Evolutionary conservation across 2,329 filamentous ascomycete species (phyloP).

Genomic region (Trichoderma atroviride): DNA sequence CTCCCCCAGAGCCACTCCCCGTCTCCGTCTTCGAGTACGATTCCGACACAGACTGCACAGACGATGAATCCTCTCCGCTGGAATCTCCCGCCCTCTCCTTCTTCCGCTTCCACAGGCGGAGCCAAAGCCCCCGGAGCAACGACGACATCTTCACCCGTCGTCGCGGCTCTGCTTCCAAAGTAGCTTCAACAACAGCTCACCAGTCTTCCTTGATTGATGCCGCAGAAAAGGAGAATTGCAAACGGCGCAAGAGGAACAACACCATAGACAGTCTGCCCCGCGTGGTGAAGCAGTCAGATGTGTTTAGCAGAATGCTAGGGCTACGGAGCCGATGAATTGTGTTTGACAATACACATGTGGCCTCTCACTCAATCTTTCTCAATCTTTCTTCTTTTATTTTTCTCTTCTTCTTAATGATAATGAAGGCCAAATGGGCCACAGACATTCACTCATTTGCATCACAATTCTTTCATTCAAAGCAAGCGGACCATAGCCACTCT

Average conservation of each 20-base stretch:
- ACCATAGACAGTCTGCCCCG: not conserved
- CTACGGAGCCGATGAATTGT: conserved; percentile 33
- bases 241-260: conserved; percentile 22
- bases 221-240: conserved; percentile 7
- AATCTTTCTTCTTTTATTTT: not conserved
- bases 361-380: not conserved
- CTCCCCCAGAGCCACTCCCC: conserved; percentile 32
- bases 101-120: conserved; percentile 48
- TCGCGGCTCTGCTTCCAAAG: conserved; percentile 16
- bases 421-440: not conserved
- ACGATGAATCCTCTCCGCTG: conserved; percentile 30
- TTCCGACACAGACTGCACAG: conserved; percentile 46
- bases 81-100: conserved; percentile 40
- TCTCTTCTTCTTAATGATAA: not conserved
- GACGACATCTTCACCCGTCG: conserved; percentile 23
- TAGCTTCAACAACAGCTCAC: not conserved
- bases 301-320: conserved; percentile 45
- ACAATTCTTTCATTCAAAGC: not conserved
- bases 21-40: conserved; percentile 55
- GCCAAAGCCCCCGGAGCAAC: conserved; percentile 36
- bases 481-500: conserved; percentile 14
- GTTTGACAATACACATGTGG: not conserved
- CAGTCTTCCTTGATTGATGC: not conserved
- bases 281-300: conserved; percentile 33
- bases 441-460: not conserved